Evolutionary conservation across 106 monocot genomes (phyloP).

Genomic region (Allium fistulosum): DNA sequence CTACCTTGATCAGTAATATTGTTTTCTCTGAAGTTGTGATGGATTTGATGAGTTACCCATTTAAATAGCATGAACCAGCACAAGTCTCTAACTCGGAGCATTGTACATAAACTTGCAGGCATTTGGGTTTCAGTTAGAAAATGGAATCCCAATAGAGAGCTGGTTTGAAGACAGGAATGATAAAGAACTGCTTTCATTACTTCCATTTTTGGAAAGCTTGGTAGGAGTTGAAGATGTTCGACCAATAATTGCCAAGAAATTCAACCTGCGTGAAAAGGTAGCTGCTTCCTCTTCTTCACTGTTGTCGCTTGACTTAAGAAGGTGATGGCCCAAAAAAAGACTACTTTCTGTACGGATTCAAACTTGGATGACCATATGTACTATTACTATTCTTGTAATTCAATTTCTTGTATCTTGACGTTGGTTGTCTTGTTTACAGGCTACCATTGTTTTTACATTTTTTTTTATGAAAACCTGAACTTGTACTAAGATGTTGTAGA

Average conservation of each 20-base stretch:
- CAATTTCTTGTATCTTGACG: no score
- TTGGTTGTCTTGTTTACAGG: no score
- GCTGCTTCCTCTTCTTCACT: constrained; percentile 22
- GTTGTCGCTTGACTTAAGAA: not conserved
- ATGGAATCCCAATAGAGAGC: constrained; percentile 96
- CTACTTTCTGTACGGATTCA: not conserved
- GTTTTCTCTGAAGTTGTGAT: no score
- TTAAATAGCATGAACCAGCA: no score
- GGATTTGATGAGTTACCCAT: no score
- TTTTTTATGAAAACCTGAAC: no score
- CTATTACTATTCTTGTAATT: no score
- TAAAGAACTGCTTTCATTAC: constrained; percentile 47
- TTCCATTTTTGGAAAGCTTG: constrained; percentile 90
- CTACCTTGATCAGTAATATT: no score
- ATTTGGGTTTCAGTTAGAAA: constrained; percentile 98
- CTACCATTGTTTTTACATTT: no score
- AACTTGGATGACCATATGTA: no score
- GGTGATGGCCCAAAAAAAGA: not conserved
- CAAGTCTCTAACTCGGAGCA: not conserved
- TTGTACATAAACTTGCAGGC: constrained; percentile 33
- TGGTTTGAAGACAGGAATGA: constrained; percentile 93
- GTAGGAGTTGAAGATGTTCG: constrained; percentile 78
- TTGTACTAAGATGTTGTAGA: no score
- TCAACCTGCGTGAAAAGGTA: constrained; percentile 77
- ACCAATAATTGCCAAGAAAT: constrained; percentile 75